Percentiles rank a stretch among this genome's conserved stretches.
phyloP scores from a whole-genome alignment of 2,329 filamentous ascomycete genomes.

The Trichoderma asperellum region DNA sequence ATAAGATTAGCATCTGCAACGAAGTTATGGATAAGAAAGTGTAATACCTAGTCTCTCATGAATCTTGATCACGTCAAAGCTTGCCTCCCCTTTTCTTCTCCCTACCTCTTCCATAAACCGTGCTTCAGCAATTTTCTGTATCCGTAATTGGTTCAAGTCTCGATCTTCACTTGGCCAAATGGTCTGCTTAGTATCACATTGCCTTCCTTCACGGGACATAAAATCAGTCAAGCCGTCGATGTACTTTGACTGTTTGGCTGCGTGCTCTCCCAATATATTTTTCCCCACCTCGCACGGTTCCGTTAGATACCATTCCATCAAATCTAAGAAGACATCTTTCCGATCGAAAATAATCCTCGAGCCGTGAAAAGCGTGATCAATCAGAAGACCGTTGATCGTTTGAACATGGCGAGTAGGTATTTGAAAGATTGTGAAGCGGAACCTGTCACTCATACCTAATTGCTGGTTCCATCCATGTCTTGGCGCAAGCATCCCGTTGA shows the following conservation, averaged over 20 bases:
- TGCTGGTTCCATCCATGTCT: background rate
- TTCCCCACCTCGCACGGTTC: conserved; percentile 1
- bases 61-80: background rate
- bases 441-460: background rate
- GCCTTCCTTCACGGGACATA: conserved; percentile 1
- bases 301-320: background rate
- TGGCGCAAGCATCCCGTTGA: background rate
- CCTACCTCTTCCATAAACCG: background rate
- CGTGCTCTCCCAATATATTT: background rate
- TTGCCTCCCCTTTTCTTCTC: too few relatives aligned
- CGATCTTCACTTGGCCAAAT: background rate
- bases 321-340: background rate
- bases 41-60: background rate
- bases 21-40: background rate
- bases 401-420: background rate
- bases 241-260: background rate
- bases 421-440: background rate
- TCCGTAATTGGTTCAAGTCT: background rate
- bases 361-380: conserved; percentile 18
- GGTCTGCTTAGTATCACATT: too few relatives aligned
- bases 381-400: conserved; percentile 10
- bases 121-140: background rate
- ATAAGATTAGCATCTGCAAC: background rate
- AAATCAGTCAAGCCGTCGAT: background rate
- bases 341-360: conserved; percentile 10